These are phyloP conservation scores for Populus deltoides DNA, from an alignment of 345 rosid species.

Conservation along the genomic window DNA sequence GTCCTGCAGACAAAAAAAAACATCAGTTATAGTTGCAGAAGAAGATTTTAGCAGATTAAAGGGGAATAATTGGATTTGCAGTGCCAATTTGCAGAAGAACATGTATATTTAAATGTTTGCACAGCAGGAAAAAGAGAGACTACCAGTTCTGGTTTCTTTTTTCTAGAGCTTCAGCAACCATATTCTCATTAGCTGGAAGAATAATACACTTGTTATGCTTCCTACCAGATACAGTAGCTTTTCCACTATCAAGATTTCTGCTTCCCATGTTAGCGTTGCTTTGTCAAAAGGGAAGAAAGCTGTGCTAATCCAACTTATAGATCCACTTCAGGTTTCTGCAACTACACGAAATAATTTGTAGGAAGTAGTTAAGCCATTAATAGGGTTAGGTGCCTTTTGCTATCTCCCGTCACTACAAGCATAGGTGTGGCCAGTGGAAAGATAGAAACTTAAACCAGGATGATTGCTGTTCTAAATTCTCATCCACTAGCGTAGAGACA, in stretches of 20 bases:
- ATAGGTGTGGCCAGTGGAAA: conserved; percentile 1
- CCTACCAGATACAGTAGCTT: conserved; percentile 14
- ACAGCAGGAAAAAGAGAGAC: not conserved
- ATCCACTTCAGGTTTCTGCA: not conserved
- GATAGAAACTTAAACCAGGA: conserved; percentile 12
- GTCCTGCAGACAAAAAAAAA: conserved; percentile 33
- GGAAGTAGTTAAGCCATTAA: conserved; percentile 26
- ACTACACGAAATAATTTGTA: not conserved
- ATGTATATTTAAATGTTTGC: not conserved
- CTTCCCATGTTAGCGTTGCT: conserved; percentile 14
- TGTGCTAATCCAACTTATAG: conserved; percentile 22
- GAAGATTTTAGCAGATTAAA: not conserved
- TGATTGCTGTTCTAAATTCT: conserved; percentile 14
- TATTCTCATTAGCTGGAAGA: conserved; percentile 19
- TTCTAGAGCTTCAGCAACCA: conserved; percentile 40
- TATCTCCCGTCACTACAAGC: conserved; percentile 14
- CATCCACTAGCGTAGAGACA: conserved; percentile 23
- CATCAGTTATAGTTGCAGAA: not conserved
- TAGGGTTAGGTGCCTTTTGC: conserved; percentile 24
- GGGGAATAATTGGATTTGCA: not conserved
- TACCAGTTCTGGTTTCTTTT: conserved; percentile 44
- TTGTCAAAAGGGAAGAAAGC: not conserved
- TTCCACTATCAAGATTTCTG: conserved; percentile 9
- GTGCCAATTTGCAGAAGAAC: not conserved
- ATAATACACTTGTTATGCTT: conserved; percentile 37